Evolutionary conservation across 495 filamentous ascomycete genomes (phyloP).

Genomic region (Neurospora sublineolata): DNA sequence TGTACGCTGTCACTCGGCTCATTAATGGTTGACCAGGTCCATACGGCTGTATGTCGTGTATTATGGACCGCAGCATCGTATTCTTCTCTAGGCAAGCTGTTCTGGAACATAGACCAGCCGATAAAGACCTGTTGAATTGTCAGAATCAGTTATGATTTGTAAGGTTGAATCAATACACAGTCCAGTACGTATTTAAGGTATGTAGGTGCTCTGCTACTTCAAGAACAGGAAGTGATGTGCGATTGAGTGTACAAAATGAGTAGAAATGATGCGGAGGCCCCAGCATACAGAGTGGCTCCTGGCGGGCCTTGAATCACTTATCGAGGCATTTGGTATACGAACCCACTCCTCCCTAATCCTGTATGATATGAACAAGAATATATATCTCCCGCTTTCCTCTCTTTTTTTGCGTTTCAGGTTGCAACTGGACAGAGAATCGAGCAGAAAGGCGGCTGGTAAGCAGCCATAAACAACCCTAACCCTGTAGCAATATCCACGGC

Average conservation of each 20-base stretch:
- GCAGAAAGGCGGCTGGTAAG: neutral
- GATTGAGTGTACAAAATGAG: neutral
- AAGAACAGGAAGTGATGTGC: neutral
- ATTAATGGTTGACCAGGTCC: neutral
- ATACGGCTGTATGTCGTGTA: neutral
- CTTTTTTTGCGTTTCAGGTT: neutral
- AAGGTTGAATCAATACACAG: neutral
- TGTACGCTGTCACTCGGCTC: neutral
- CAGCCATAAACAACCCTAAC: neutral
- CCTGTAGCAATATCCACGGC: no score
- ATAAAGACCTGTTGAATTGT: neutral
- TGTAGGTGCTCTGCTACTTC: neutral
- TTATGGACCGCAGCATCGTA: neutral
- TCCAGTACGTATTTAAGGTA: neutral
- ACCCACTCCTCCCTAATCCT: neutral
- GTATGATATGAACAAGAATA: neutral
- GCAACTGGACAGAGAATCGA: neutral
- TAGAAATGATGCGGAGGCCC: neutral
- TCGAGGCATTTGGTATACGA: neutral
- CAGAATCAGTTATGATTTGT: neutral
- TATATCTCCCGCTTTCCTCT: neutral
- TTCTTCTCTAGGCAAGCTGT: neutral
- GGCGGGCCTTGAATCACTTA: neutral
- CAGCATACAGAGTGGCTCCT: neutral
- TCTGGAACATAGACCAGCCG: neutral